Base-by-base conservation (phyloP, 2,329 filamentous ascomycete genomes). In the Cladophialophora yegresii region DNA sequence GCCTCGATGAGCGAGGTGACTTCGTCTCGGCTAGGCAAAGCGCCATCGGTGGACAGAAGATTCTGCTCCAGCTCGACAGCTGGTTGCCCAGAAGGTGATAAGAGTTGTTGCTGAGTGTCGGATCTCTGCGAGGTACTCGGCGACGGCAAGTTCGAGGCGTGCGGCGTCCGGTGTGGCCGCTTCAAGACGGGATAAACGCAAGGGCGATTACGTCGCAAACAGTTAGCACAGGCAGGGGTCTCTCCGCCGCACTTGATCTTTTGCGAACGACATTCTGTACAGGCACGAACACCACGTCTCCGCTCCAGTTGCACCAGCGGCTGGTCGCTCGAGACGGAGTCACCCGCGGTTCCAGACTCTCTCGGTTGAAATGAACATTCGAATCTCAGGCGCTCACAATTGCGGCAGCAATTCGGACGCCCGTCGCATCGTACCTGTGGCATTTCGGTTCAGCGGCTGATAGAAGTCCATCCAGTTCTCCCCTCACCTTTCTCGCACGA, bases 1-100 rank as follows among this genome's bases (percentile, higher is more conserved):
- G 70, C 69, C 32, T 73, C 72, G 30, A 70, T 59, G 13, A 66
- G 53, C 10, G 55, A 51, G 43, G 65, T 56, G 22, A 65, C 53
- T 26, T 63, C 61, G 20, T 61, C 23, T 6, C 33, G 51, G 26
- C 32, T 32, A 7, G 58, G 63, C 13, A 65, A 45, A 47, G 58
- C 40, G 40, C 54, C 54, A 9, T 57, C 61, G 47, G 22, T 28
- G 9, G 43, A 50, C n/a, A 47, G 40, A 8, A 23, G 22, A 33
- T 12, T 61, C 16, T 54, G 58, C 33, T 43, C 50, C 6, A 7
- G 10, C 50, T 32, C 58, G 16, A 5, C 23, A 8, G 50, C 9
- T 12, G 50, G 23, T 50, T 54, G 33, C 0, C 49, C 58, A 7
- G 45, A 53, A 2, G 30, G 47, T 3, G 57, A 53, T 32, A 33